Evolutionary conservation across 2,329 filamentous ascomycete genomes (phyloP).

Genomic region (Helotiales sp.): DNA sequence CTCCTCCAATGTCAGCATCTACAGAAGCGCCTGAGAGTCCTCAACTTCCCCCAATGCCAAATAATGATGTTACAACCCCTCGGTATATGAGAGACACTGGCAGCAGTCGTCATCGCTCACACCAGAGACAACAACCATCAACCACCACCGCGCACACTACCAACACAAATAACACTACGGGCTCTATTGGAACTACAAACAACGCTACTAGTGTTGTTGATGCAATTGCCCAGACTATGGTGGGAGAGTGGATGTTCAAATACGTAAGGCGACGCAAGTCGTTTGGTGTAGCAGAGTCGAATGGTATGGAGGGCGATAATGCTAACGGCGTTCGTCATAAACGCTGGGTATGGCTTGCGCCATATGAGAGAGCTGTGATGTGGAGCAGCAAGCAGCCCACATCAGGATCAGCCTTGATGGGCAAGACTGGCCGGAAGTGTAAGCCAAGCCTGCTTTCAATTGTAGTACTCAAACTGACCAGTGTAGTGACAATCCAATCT

Average conservation of each 20-base stretch:
- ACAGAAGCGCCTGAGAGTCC: constrained; percentile 73
- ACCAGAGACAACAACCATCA: constrained; percentile 64
- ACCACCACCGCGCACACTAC: constrained; percentile 61
- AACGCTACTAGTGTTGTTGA: constrained; percentile 86
- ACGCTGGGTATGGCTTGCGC: constrained; percentile 97
- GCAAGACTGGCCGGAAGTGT: constrained; percentile 94
- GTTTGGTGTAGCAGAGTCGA: constrained; percentile 77
- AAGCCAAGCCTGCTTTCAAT: constrained; percentile 52
- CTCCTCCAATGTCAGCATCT: constrained; percentile 69
- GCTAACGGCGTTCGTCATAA: constrained; percentile 78
- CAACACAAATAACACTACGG: constrained; percentile 48
- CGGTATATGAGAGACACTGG: constrained; percentile 47
- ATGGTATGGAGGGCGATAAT: constrained; percentile 70
- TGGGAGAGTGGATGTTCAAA: constrained; percentile 97
- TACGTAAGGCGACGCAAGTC: constrained; percentile 88
- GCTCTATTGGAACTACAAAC: constrained; percentile 61
- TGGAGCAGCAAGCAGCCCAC: constrained; percentile 98
- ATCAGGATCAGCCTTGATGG: constrained; percentile 83
- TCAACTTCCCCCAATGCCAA: constrained; percentile 72
- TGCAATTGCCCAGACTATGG: constrained; percentile 97
- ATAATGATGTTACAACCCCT: constrained; percentile 72
- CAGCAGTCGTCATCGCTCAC: constrained; percentile 50
- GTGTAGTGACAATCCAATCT: constrained; percentile 86
- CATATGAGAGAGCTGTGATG: constrained; percentile 93
- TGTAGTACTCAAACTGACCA: constrained; percentile 40